Conservation (phyloP, 225 moss, liverwort and hornwort genomes). For the Ulota crispa region DNA sequence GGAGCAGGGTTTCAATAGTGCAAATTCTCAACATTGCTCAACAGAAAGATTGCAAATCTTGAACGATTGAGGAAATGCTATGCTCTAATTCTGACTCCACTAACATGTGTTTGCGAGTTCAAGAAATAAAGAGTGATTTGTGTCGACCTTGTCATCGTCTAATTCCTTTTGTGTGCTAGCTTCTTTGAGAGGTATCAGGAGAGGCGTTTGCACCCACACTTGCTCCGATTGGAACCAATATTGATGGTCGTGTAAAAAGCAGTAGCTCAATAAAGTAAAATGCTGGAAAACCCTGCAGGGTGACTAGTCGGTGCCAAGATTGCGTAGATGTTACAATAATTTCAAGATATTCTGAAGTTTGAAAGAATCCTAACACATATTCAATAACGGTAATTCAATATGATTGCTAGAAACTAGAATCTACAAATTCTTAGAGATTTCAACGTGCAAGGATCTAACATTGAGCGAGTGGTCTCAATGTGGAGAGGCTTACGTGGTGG, state of each 20-base stretch:
- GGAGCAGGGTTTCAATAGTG: not conserved
- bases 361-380: not conserved
- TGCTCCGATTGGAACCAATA: constrained; percentile 37
- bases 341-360: not conserved
- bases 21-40: not conserved
- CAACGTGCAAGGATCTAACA: not conserved
- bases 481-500: constrained; percentile 48
- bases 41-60: not conserved
- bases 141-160: constrained; percentile 39
- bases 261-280: constrained; percentile 45
- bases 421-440: not conserved
- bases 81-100: not conserved
- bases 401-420: not conserved
- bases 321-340: constrained; percentile 12
- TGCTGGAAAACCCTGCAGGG: constrained; percentile 64
- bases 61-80: not conserved
- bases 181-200: constrained; percentile 30
- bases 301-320: constrained; percentile 39
- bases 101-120: not conserved
- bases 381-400: not conserved
- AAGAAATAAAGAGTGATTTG: not conserved
- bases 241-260: constrained; percentile 48
- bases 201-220: constrained; percentile 52
- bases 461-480: not conserved
- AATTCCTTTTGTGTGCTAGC: constrained; percentile 41